Base-by-base conservation (phyloP, 1,284 basidiomycete species). In the Sporisorium scitamineum region DNA sequence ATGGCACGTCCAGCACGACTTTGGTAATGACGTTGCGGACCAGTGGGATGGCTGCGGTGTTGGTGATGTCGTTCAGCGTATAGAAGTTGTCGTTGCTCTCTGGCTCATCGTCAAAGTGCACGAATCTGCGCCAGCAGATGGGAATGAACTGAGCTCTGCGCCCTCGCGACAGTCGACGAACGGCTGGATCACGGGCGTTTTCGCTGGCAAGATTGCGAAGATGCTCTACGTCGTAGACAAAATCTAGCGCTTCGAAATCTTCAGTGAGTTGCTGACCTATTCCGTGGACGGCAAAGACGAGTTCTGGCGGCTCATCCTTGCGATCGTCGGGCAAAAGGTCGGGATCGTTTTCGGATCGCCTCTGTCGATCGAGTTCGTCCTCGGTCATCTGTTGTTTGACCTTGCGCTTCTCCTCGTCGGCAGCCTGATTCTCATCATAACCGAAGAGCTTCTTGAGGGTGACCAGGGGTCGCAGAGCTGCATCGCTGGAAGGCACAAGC, bases 121-220 rank as follows among this genome's bases (percentile, higher is more conserved):
- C 81, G 11, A 84, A 87, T 4, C 88, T 86, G 13, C 89, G 83
- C 89, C 89, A 90, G 77, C 89, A 88, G 16, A 90, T 87, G 0
- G 89, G 89, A 6, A 90, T 80, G 50, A 89, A 87, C 62, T 88
- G 88, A 1, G 87, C 85, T 22, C 88, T 85, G 9, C 88, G 75
- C 3, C 79, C 77, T 29, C 76, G 61, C 3, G 78, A 65, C 31
- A 84, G 53, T 24, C 57, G 47, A 8, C 68, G 59, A 11, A 84
- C 29, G 11, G 58, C 78, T 14, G 68, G 74, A 48, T 70, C 78
- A 31, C 61, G 59, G n/a, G 60, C 62, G 51, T 71, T 76, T 32
- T 60, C 79, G 65, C 39, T 76, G 32, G 61, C 78, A 20, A 74
- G 52, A 31, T 73, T 67, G 22, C 73, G 70, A 16, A 82, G 72